Evolutionary conservation across 306 rosid genomes (phyloP).

Genomic region (Fragaria ananassa): DNA sequence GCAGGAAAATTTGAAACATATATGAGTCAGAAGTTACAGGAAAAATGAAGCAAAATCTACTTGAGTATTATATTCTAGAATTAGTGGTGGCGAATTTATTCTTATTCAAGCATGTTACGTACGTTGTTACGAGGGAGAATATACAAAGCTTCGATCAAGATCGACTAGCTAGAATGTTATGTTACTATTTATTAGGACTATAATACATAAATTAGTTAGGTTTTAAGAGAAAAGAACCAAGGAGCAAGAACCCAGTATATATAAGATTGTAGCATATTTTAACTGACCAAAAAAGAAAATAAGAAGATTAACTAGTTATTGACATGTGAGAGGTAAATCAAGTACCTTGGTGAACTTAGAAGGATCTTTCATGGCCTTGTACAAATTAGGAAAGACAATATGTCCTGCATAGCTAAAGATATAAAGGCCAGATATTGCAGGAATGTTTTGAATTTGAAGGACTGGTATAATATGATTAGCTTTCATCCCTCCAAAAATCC

Average conservation of each 20-base stretch:
- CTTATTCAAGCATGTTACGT: not conserved
- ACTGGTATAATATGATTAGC: conserved; percentile 43
- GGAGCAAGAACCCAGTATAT: no score
- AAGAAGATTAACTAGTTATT: no score
- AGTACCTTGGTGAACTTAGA: conserved; percentile 70
- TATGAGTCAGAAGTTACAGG: not conserved
- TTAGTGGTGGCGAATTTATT: not conserved
- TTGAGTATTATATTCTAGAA: not conserved
- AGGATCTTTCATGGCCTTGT: conserved; percentile 79
- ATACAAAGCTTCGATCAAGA: not conserved
- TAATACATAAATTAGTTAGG: not conserved
- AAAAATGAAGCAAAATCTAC: not conserved
- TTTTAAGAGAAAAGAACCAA: no score
- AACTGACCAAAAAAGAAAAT: no score
- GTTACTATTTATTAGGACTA: not conserved
- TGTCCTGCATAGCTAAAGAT: conserved; percentile 66
- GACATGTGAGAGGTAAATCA: not conserved
- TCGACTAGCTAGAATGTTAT: not conserved
- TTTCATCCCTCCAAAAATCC: conserved; percentile 43
- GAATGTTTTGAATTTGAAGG: conserved; percentile 50
- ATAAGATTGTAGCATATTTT: not conserved
- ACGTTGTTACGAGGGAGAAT: not conserved
- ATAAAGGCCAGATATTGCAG: conserved; percentile 64
- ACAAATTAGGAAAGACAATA: conserved; percentile 65
- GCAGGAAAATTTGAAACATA: conserved; percentile 12